Evolutionary conservation across 768 basidiomycete species (phyloP).

Genomic region (Phallus indusiatus): DNA sequence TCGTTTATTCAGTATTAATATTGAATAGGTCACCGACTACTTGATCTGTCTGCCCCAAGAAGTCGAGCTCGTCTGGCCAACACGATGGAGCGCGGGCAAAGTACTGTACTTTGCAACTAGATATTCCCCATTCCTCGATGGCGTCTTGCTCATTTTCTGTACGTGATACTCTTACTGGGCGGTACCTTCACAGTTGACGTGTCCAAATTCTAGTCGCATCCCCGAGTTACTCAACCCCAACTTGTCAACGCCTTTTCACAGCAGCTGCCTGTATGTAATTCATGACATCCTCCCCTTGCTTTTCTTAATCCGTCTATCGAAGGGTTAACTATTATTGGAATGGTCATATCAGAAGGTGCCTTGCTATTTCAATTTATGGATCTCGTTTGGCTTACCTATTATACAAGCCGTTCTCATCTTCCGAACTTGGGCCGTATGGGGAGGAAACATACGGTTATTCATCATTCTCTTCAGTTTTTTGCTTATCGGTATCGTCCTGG

Average conservation of each 20-base stretch:
- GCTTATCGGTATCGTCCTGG: not conserved
- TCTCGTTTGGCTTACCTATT: not conserved
- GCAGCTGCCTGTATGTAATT: not conserved
- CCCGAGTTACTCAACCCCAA: not conserved
- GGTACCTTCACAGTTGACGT: not conserved
- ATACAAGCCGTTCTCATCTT: conserved; percentile 1
- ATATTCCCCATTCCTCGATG: conserved; percentile 1
- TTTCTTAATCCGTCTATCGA: not conserved
- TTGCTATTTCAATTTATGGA: not conserved
- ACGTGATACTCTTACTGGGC: not conserved
- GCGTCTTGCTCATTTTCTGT: not conserved
- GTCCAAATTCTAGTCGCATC: not conserved
- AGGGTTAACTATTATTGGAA: not conserved
- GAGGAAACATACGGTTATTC: not conserved
- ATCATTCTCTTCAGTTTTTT: not conserved
- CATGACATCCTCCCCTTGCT: not conserved
- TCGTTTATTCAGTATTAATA: too few species aligned
- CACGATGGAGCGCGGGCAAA: conserved; percentile 2
- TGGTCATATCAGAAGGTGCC: not conserved
- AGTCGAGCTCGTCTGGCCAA: conserved; percentile 7
- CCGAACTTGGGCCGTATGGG: conserved; percentile 6
- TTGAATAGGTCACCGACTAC: conserved; percentile 7
- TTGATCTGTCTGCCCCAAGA: conserved; percentile 7
- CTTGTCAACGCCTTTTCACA: not conserved
- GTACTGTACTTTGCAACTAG: conserved; percentile 2